phyloP scores from a whole-genome alignment of 192 early-diverging fungal species.

The Mortierella alpina region DNA sequence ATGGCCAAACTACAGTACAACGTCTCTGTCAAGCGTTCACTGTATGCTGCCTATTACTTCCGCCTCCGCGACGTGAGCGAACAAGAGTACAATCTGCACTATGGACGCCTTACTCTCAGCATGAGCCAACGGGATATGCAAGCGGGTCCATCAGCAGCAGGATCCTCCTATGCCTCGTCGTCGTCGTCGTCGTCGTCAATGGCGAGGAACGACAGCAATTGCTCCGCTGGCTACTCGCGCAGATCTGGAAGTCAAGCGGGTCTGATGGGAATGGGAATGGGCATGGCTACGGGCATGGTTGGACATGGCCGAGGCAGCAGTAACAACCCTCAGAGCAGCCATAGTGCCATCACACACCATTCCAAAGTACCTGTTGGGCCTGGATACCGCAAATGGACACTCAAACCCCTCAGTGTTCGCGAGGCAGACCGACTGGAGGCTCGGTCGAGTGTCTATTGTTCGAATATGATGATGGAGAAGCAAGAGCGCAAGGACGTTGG shows the following conservation, averaged over 20 bases:
- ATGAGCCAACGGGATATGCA: slow-evolving; percentile 31
- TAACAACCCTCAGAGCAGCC: not conserved
- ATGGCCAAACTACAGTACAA: slow-evolving; percentile 72
- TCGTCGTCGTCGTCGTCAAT: not conserved
- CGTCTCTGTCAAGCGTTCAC: slow-evolving; percentile 73
- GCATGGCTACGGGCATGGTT: not conserved
- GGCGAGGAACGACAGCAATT: not conserved
- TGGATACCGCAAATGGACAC: slow-evolving; percentile 49
- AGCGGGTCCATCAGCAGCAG: too few relatives aligned
- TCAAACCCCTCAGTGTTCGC: slow-evolving; percentile 44
- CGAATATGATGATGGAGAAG: slow-evolving; percentile 44
- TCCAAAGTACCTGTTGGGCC: slow-evolving; percentile 36
- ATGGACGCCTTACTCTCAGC: slow-evolving; percentile 30
- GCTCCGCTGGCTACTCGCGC: not conserved
- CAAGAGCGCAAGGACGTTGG: slow-evolving; percentile 43
- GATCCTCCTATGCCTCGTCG: not conserved
- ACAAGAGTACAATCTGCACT: slow-evolving; percentile 31
- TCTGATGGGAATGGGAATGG: slow-evolving; percentile 17
- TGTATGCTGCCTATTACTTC: slow-evolving; percentile 75
- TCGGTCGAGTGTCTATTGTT: slow-evolving; percentile 33
- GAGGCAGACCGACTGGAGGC: slow-evolving; percentile 47
- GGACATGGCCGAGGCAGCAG: not conserved
- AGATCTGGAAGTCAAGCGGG: slow-evolving; percentile 4
- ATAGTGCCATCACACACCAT: slow-evolving; percentile 7
- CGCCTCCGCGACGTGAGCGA: slow-evolving; percentile 64